These are phyloP conservation scores for Phytophthora pseudosyringae DNA, from an alignment of 352 stramenopile genomes.

Conservation along the genomic window DNA sequence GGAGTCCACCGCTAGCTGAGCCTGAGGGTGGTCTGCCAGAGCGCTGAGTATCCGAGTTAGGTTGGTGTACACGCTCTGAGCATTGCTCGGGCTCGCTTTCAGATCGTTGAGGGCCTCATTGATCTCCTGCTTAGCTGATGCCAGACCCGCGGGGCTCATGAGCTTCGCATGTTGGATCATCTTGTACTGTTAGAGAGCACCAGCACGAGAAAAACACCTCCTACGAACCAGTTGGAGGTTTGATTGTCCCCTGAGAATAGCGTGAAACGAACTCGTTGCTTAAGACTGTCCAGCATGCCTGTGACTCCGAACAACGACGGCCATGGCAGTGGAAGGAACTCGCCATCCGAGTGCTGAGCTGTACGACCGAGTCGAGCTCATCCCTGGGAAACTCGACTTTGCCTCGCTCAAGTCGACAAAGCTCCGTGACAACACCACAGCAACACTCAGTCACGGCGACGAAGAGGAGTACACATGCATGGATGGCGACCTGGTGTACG, in stretches of 20 bases:
- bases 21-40: slow-evolving; percentile 24
- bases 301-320: background rate
- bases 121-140: slow-evolving; percentile 14
- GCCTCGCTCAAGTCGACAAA: slow-evolving; percentile 13
- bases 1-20: slow-evolving; percentile 14
- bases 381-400: slow-evolving; percentile 41
- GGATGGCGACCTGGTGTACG: slow-evolving; percentile 92
- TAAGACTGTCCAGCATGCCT: background rate
- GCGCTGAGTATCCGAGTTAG: slow-evolving; percentile 30
- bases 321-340: slow-evolving; percentile 6
- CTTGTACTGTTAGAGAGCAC: background rate
- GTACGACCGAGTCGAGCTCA: slow-evolving; percentile 36
- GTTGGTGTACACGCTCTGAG: slow-evolving; percentile 41
- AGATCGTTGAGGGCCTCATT: slow-evolving; percentile 33
- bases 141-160: slow-evolving; percentile 1
- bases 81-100: slow-evolving; percentile 7
- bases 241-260: slow-evolving; percentile 21
- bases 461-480: slow-evolving; percentile 38
- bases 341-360: slow-evolving; percentile 14
- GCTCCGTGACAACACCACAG: background rate
- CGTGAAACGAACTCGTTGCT: slow-evolving; percentile 16
- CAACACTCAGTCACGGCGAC: slow-evolving; percentile 14
- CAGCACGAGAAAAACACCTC: background rate
- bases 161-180: slow-evolving; percentile 31
- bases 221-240: background rate